A percentile compares a stretch with the other conserved stretches of the same genome.
Evolutionary conservation across 352 stramenopile genomes (phyloP).

Genomic region (Pythium sp.): DNA sequence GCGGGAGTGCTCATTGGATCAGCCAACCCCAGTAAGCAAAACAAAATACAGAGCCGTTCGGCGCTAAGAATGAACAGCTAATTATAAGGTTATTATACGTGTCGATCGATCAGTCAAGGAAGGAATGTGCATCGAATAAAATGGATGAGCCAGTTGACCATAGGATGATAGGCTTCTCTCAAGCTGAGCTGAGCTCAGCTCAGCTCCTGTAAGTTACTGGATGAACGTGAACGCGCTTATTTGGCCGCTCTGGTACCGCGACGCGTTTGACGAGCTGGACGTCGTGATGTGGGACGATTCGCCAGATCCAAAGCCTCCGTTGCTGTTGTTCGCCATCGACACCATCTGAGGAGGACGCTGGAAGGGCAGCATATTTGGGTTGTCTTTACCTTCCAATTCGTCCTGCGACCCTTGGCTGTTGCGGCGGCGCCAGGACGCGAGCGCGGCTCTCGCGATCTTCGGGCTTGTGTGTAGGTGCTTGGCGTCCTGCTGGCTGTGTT

Average conservation of each 20-base stretch:
- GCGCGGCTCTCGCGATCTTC: conserved; percentile 36
- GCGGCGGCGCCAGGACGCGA: conserved; percentile 40
- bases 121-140: not conserved
- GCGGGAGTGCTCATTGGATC: not conserved
- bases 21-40: not conserved
- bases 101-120: not conserved
- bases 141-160: not conserved
- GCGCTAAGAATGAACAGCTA: not conserved
- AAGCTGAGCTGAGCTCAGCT: no score
- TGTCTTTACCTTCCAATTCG: conserved; percentile 10
- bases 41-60: no score
- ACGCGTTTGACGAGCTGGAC: conserved; percentile 8
- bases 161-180: no score
- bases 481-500: conserved; percentile 14
- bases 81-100: conserved; percentile 7
- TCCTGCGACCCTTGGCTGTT: conserved; percentile 21
- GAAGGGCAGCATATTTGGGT: conserved; percentile 34
- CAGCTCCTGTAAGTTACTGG: not conserved
- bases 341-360: conserved; percentile 15
- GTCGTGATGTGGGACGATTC: conserved; percentile 16
- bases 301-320: not conserved
- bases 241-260: conserved; percentile 15
- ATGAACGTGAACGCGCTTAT: conserved; percentile 18
- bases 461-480: conserved; percentile 28
- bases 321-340: not conserved